Percentiles rank a stretch among this genome's conserved stretches.
Evolutionary conservation across 306 rosid species (phyloP).

Genomic region (Trifolium fragiferum): DNA sequence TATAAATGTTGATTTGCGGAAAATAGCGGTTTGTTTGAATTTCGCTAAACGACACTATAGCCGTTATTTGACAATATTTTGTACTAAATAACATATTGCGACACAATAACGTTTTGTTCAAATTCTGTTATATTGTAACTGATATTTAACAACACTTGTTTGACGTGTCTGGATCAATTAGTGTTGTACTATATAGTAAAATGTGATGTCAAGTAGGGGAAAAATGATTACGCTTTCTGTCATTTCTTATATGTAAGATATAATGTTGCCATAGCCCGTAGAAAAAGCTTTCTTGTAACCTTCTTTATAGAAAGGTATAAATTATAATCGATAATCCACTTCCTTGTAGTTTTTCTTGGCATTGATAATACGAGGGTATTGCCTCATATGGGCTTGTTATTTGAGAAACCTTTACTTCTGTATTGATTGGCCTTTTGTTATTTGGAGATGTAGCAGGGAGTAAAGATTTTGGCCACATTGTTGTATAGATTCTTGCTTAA

Average conservation of each 20-base stretch:
- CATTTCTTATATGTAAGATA: not conserved
- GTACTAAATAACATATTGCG: not conserved
- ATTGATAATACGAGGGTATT: not conserved
- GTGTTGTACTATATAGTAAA: not conserved
- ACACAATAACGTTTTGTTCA: not conserved
- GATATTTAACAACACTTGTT: not conserved
- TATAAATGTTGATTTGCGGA: not conserved
- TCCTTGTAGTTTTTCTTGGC: not conserved
- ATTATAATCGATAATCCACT: not conserved
- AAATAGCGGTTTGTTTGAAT: not conserved
- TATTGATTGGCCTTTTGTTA: not conserved
- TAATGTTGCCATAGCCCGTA: not conserved
- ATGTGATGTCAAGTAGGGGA: not conserved
- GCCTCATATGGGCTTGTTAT: not conserved
- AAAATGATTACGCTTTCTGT: not conserved
- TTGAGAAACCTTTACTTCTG: constrained; percentile 5
- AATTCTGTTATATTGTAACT: not conserved
- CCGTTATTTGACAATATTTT: not conserved
- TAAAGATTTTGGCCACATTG: constrained; percentile 17
- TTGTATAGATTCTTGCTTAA: not conserved
- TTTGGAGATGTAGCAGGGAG: not conserved
- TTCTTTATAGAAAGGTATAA: not conserved
- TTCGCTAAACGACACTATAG: not conserved
- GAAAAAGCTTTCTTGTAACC: not conserved
- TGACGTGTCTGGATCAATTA: not conserved